A percentile compares a stretch with the other conserved stretches of the same genome.
Evolutionary conservation across 2,329 filamentous ascomycete genomes (phyloP).

Genomic region (Venturia oleaginea): DNA sequence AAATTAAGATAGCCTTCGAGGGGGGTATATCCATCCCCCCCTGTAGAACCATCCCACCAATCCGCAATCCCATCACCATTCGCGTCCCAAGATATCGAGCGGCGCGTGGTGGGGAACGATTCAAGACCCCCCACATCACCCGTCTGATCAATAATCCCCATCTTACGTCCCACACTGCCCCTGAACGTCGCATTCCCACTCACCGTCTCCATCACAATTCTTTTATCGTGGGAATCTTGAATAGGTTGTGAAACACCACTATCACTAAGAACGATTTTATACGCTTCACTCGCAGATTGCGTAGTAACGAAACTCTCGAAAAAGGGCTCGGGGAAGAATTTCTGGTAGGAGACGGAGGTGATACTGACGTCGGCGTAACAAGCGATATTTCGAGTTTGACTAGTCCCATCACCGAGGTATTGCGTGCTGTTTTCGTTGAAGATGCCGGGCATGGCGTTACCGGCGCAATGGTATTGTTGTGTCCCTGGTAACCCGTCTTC

Average conservation of each 20-base stretch:
- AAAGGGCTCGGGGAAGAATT: constrained; percentile 32
- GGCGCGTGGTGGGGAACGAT: not conserved
- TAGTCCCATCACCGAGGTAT: constrained; percentile 42
- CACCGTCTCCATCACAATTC: constrained; percentile 35
- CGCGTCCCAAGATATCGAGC: constrained; percentile 30
- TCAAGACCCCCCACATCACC: not conserved
- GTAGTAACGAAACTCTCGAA: constrained; percentile 30
- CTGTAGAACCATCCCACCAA: constrained; percentile 37
- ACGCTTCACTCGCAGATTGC: constrained; percentile 27
- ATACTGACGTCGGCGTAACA: constrained; percentile 35
- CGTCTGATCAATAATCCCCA: constrained; percentile 34
- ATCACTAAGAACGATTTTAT: constrained; percentile 31
- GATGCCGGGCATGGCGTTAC: constrained; percentile 27
- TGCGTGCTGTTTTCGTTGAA: not conserved
- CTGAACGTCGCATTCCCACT: constrained; percentile 23
- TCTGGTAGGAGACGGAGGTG: constrained; percentile 14
- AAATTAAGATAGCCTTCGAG: not conserved
- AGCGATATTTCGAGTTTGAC: constrained; percentile 27
- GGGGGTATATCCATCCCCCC: constrained; percentile 22
- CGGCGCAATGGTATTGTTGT: constrained; percentile 19
- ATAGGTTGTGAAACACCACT: constrained; percentile 34
- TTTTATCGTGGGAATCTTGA: constrained; percentile 37
- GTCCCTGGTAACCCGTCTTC: constrained; percentile 45
- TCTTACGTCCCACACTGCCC: constrained; percentile 36
- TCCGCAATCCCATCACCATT: constrained; percentile 45